These are phyloP conservation scores for Ustilago lituana DNA, from an alignment of 1,284 basidiomycete genomes.

Conservation along the genomic window DNA sequence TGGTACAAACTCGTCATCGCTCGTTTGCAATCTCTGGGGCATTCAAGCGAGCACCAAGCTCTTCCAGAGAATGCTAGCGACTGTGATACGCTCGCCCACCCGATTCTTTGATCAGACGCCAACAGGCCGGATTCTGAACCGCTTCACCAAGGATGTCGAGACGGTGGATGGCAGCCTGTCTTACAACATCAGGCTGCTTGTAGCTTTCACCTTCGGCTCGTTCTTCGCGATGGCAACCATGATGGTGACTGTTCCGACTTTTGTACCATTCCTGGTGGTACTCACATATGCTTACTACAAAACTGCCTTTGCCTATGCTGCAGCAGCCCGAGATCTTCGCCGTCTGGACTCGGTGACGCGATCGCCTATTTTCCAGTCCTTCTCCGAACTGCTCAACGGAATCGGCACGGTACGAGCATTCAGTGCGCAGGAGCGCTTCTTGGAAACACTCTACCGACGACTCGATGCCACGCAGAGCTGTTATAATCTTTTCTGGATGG, in stretches of 20 bases:
- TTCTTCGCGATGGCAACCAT: constrained; percentile 64
- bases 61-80: constrained; percentile 49
- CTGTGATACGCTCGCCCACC: constrained; percentile 52
- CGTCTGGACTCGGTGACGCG: constrained; percentile 63
- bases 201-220: constrained; percentile 59
- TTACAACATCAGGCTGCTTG: constrained; percentile 21
- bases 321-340: constrained; percentile 70
- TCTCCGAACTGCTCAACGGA: constrained; percentile 68
- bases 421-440: constrained; percentile 70
- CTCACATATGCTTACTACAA: constrained; percentile 69
- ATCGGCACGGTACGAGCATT: constrained; percentile 71
- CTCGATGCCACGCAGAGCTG: constrained; percentile 70
- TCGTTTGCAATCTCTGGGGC: constrained; percentile 3
- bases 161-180: constrained; percentile 70
- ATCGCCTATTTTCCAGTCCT: constrained; percentile 67
- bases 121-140: constrained; percentile 71
- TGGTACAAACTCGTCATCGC: neutral
- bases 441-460: constrained; percentile 68
- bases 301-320: constrained; percentile 69
- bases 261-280: constrained; percentile 68
- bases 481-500: constrained; percentile 59
- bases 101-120: constrained; percentile 59
- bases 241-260: constrained; percentile 61
- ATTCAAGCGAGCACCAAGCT: constrained; percentile 43
- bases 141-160: constrained; percentile 70